Base-by-base conservation (phyloP, 345 rosid genomes). In the Acer saccharum region DNA sequence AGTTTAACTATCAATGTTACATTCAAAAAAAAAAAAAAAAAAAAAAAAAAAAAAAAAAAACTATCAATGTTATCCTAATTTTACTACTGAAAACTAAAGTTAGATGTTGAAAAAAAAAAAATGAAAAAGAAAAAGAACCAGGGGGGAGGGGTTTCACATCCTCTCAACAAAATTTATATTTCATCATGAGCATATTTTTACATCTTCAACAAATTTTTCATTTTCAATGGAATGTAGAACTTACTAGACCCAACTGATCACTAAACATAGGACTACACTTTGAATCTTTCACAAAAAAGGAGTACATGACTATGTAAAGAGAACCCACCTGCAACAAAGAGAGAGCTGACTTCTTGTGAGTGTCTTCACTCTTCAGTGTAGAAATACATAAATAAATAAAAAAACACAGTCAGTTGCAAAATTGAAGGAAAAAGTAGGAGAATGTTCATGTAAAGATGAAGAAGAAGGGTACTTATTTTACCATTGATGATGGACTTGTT, bases 401-500 rank as follows among this genome's bases (percentile, higher is more conserved):
- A 1, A 18, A 61, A 7, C 25, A 21, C 16, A 62, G 66, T 62
- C 35, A 23, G 23, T 35, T 35, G 10, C 29, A 21, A 23, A 62
- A 20, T 20, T 62, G 29, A 63, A 25, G 18, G 12, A 25, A 9
- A 63, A 58, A 58, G 25, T 17, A 9, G 63, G 63, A 58, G 63
- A 58, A 17, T 3, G 14, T 35, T 35, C 39, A 35, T 35, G 39
- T 35, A 35, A 35, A 16, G 16, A n/a, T 32, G 10, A 35, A 35
- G 27, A 55, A 25, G 46, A 10, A 50, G n/a, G 17, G 1, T 3
- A 62, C 25, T 57, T 11, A 29, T 43, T 8, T 8, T 68, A 64
- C 83, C 83, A 55, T 23, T 25, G 73, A n/a, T 39, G 52, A 35
- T 35, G 39, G 39, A 70, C 62, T 65, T 67, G 75, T 65, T 78